Base-by-base conservation (phyloP, 2,329 filamentous ascomycete species). In the Aspergillus sp. region DNA sequence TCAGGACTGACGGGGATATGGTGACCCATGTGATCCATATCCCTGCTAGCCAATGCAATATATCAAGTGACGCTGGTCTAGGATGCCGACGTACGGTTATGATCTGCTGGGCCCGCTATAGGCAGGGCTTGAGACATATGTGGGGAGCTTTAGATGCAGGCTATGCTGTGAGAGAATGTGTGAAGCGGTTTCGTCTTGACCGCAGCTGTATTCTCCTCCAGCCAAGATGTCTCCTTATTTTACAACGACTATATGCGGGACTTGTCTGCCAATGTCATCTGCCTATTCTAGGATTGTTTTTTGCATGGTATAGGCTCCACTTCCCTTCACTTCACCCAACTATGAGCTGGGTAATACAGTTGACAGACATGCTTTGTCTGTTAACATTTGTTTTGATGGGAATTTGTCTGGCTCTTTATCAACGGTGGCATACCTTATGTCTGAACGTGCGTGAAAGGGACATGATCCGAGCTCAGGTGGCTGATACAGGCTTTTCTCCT, bases 71-170 rank as follows among this genome's bases (percentile, higher is more conserved):
- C 13, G 15, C 49, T 1, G 23, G 34, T 3, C 50, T 23, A 5
- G 57, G 87, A 50, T 78, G 85, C 62, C 69, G 71, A 15, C 66
- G 68, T 5, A 63, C 63, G 2, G 73, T 83, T 52, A 80, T 82
- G 47, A 89, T 90, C 64, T 81, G 89, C 68, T 74, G 79, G 43
- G 89, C 89, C 23, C 86, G 89, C 23, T 91, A 91, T 73, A 88
- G 86, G 74, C 89, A 92, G 76, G 89, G 88, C 50, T 77, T 91
- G 57, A 84, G 89, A 64, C 89, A 91, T 76, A 91, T 91, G 89
- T 91, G 89, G 89, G 89, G 89, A 68, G 85, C 87, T 61, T 79
- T 91, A 22, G 89, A 91, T 70, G 87, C 86, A 17, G 89, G 89
- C 2, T 91, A 85, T 68, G 85, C 87, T 11, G 75, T 90, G 19